phyloP scores from a whole-genome alignment of 768 basidiomycete species.

The Pisolithus sp. region DNA sequence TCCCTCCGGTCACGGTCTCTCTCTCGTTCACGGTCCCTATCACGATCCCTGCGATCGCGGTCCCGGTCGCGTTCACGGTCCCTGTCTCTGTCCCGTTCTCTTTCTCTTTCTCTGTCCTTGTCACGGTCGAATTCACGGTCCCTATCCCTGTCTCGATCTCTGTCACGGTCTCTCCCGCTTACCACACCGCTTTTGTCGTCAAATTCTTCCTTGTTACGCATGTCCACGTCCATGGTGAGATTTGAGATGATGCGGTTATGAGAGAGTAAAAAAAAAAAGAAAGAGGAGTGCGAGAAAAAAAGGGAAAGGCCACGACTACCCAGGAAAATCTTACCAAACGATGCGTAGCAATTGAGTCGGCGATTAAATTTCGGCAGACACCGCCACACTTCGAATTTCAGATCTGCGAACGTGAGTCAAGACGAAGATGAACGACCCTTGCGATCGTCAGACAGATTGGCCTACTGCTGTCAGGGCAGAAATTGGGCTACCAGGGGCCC shows the following conservation, averaged over 20 bases:
- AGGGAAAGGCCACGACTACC: neutral
- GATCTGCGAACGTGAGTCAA: no score
- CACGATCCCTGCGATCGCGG: slow-evolving; percentile 28
- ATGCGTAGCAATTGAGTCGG: slow-evolving; percentile 9
- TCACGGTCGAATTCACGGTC: slow-evolving; percentile 29
- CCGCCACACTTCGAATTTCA: no score
- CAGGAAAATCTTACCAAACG: neutral
- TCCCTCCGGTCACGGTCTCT: slow-evolving; percentile 53
- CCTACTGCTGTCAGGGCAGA: no score
- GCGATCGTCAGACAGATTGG: no score
- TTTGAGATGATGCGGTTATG: neutral
- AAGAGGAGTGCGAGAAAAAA: slow-evolving; percentile 5
- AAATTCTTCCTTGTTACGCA: slow-evolving; percentile 70
- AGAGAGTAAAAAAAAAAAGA: neutral
- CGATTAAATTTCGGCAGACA: slow-evolving; percentile 1
- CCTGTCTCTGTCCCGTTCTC: slow-evolving; percentile 37
- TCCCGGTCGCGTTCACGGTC: slow-evolving; percentile 42
- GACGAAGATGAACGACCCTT: no score
- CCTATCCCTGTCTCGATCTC: slow-evolving; percentile 29
- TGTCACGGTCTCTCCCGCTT: slow-evolving; percentile 39
- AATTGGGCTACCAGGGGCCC: no score
- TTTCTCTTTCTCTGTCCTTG: slow-evolving; percentile 16
- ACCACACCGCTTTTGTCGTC: slow-evolving; percentile 52
- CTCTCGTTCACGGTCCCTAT: slow-evolving; percentile 34
- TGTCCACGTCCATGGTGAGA: slow-evolving; percentile 66